Conservation (phyloP, 164 flowering plant genomes). For the Magnolia sinica region DNA sequence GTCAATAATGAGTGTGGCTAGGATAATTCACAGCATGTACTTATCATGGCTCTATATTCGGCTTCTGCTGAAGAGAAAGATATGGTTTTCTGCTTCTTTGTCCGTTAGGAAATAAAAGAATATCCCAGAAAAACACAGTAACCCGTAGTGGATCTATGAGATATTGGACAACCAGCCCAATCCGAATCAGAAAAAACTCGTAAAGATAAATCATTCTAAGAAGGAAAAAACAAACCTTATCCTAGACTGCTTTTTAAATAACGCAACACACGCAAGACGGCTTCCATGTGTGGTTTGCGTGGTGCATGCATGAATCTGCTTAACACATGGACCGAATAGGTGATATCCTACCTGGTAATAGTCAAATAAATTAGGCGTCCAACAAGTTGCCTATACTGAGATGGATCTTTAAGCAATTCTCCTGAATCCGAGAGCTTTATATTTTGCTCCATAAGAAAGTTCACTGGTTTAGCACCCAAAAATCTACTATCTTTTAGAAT, state of each 20-base stretch:
- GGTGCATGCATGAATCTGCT: background rate
- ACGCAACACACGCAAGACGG: background rate
- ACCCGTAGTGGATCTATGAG: background rate
- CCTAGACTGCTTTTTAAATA: background rate
- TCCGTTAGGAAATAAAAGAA: background rate
- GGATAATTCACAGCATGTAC: background rate
- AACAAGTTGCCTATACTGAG: too few species aligned
- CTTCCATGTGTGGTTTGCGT: background rate
- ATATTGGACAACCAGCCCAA: too few species aligned
- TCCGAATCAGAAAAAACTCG: too few species aligned
- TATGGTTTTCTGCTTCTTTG: background rate
- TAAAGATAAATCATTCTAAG: background rate
- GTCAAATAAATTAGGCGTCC: too few species aligned
- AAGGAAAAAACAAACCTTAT: background rate
- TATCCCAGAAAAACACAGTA: background rate
- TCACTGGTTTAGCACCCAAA: background rate
- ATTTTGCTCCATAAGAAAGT: slow-evolving; percentile 2
- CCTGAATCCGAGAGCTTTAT: background rate
- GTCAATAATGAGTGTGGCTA: background rate
- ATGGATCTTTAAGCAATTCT: too few species aligned
- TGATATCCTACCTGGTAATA: too few species aligned
- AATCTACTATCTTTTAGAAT: background rate
- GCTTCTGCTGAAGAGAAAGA: background rate
- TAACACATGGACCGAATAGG: too few species aligned
- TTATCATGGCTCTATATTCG: background rate